These are phyloP conservation scores for Bryum argenteum DNA, from an alignment of 225 moss, liverwort and hornwort species.

Conservation along the genomic window DNA sequence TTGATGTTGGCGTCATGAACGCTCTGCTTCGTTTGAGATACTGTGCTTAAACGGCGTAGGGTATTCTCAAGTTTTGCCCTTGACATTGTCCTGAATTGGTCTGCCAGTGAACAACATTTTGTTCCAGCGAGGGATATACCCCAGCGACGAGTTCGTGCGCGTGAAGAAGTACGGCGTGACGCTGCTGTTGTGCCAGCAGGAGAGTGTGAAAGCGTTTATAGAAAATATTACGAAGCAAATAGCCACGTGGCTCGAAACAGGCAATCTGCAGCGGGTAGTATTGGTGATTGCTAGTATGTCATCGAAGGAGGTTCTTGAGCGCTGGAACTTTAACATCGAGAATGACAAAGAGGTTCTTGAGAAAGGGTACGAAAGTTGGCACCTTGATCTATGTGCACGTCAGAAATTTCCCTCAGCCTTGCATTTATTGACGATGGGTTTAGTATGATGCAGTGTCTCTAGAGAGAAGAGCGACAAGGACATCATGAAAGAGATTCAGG, in stretches of 20 bases:
- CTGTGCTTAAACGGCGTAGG: too few species aligned
- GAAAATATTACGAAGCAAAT: slow-evolving; percentile 82
- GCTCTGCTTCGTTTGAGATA: too few species aligned
- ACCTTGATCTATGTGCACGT: neutral
- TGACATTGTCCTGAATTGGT: neutral
- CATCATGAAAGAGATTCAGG: slow-evolving; percentile 95
- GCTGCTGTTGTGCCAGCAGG: slow-evolving; percentile 81
- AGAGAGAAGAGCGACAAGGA: slow-evolving; percentile 89
- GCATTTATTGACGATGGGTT: slow-evolving; percentile 10
- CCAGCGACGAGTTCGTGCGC: slow-evolving; percentile 76
- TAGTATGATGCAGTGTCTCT: slow-evolving; percentile 44
- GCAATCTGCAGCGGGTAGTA: slow-evolving; percentile 82
- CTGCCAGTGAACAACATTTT: slow-evolving; percentile 75
- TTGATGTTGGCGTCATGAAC: too few species aligned
- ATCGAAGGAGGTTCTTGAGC: slow-evolving; percentile 85
- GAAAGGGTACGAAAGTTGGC: slow-evolving; percentile 58
- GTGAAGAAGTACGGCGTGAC: slow-evolving; percentile 98
- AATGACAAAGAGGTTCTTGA: slow-evolving; percentile 82
- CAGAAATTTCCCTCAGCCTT: neutral
- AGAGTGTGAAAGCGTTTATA: slow-evolving; percentile 81
- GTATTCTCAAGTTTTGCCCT: too few species aligned
- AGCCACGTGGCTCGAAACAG: slow-evolving; percentile 88
- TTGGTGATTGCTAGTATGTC: slow-evolving; percentile 80
- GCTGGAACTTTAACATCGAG: slow-evolving; percentile 96
- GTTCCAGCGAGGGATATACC: slow-evolving; percentile 90